Conservation (phyloP, 805 yeast species). For the Kuraishia ogatae region DNA sequence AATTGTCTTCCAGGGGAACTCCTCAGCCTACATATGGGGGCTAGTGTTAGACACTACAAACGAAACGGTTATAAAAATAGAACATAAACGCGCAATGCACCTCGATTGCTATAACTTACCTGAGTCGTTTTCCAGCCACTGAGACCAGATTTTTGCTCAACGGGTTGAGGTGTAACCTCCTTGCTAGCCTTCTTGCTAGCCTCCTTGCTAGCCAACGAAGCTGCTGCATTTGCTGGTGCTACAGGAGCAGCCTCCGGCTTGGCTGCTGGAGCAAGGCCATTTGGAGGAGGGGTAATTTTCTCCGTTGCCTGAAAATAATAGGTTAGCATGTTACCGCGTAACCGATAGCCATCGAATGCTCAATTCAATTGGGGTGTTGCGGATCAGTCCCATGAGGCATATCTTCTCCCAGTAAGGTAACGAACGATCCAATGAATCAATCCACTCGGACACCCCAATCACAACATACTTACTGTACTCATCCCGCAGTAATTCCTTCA, state of each 20-base stretch:
- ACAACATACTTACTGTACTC: neutral
- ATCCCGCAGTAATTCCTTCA: neutral
- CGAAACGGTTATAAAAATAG: too few species aligned
- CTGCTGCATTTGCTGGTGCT: neutral
- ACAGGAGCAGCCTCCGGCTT: neutral
- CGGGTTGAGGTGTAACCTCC: neutral
- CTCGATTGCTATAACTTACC: neutral
- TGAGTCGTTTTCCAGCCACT: neutral
- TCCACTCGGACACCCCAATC: neutral
- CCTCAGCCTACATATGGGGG: constrained; percentile 4
- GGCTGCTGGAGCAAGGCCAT: neutral
- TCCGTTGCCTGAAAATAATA: neutral
- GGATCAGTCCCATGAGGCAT: too few species aligned
- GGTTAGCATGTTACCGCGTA: neutral
- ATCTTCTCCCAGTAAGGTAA: too few species aligned
- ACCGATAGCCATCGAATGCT: too few species aligned
- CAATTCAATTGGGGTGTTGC: too few species aligned
- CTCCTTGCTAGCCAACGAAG: neutral
- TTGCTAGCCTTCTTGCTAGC: too few species aligned
- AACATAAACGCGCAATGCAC: too few species aligned
- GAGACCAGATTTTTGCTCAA: neutral
- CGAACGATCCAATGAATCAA: too few species aligned
- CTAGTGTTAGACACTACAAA: neutral
- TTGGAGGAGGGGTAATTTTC: neutral
- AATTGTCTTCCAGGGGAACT: constrained; percentile 25